phyloP scores from a whole-genome alignment of 2,329 filamentous ascomycete genomes.

The Monosporascus sp. region DNA sequence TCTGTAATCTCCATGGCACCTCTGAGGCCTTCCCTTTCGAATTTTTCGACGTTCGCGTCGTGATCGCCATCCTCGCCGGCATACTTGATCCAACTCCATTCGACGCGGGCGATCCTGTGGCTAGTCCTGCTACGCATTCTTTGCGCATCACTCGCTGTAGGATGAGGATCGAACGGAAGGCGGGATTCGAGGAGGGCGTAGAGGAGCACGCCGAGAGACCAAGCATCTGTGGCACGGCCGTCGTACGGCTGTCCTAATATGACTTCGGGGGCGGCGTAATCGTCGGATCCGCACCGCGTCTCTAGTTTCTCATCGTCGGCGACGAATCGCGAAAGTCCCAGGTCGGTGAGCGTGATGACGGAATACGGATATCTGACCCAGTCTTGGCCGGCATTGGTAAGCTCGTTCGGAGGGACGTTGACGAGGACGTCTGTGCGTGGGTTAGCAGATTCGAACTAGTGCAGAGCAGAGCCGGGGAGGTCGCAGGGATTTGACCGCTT shows the following conservation, averaged over 20 bases:
- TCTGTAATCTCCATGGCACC: slow-evolving; percentile 81
- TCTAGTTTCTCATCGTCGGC: slow-evolving; percentile 83
- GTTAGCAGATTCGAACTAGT: slow-evolving; percentile 1
- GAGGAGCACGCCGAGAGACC: slow-evolving; percentile 88
- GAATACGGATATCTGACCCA: slow-evolving; percentile 76
- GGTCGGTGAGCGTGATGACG: slow-evolving; percentile 82
- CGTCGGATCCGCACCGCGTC: slow-evolving; percentile 90
- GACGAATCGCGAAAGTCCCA: slow-evolving; percentile 83
- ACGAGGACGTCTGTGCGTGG: slow-evolving; percentile 71
- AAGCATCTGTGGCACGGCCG: slow-evolving; percentile 84
- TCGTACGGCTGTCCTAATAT: slow-evolving; percentile 94
- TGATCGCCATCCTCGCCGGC: slow-evolving; percentile 82
- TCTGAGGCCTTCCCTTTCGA: slow-evolving; percentile 58
- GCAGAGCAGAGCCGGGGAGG: not conserved
- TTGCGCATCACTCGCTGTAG: slow-evolving; percentile 69
- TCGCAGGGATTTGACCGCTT: slow-evolving; percentile 22
- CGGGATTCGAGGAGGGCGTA: slow-evolving; percentile 93
- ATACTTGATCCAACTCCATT: slow-evolving; percentile 92
- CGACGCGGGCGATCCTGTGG: slow-evolving; percentile 90
- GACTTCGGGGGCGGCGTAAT: slow-evolving; percentile 95
- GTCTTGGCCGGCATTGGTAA: slow-evolving; percentile 57
- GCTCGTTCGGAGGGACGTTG: slow-evolving; percentile 66
- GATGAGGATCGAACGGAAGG: slow-evolving; percentile 85
- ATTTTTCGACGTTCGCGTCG: slow-evolving; percentile 58
- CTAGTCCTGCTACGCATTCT: slow-evolving; percentile 76